phyloP scores from a whole-genome alignment of 176 grass and related monocot genomes.

The Juncus effusus region DNA sequence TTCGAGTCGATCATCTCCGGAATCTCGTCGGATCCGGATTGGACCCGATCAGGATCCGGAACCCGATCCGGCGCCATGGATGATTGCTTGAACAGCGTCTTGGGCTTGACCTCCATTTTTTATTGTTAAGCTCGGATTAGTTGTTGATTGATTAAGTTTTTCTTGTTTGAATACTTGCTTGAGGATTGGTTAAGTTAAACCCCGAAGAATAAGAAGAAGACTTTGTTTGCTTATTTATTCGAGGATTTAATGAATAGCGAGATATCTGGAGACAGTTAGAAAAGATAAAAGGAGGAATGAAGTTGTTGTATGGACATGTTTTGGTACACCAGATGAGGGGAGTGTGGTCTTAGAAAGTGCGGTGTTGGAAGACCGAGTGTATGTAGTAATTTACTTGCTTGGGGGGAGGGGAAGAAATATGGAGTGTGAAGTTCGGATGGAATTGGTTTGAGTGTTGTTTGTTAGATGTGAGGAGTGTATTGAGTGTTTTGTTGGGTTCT shows the following conservation, averaged over 20 bases:
- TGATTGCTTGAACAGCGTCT: slow-evolving; percentile 67
- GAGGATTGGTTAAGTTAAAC: slow-evolving; percentile 29
- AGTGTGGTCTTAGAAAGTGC: too few relatives aligned
- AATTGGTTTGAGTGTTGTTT: too few relatives aligned
- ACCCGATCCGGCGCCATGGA: slow-evolving; percentile 61
- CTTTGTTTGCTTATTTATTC: background rate
- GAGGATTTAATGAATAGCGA: background rate
- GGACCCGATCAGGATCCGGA: background rate
- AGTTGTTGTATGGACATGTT: too few relatives aligned
- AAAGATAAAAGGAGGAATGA: background rate
- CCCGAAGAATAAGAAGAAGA: slow-evolving; percentile 15
- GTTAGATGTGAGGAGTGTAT: background rate
- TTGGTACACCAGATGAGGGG: too few relatives aligned
- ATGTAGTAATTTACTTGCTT: background rate
- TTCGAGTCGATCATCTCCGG: slow-evolving; percentile 30
- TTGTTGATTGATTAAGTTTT: background rate
- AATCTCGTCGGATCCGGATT: slow-evolving; percentile 3
- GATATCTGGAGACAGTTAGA: slow-evolving; percentile 10
- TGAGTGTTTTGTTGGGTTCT: background rate
- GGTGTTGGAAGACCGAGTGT: background rate
- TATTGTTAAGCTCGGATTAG: slow-evolving; percentile 1
- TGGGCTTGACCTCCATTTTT: slow-evolving; percentile 40
- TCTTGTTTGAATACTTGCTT: too few relatives aligned
- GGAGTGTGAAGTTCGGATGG: too few relatives aligned
- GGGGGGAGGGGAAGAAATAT: background rate